phyloP scores from a whole-genome alignment of 2,329 filamentous ascomycete genomes.

The Byssothecium circinans region DNA sequence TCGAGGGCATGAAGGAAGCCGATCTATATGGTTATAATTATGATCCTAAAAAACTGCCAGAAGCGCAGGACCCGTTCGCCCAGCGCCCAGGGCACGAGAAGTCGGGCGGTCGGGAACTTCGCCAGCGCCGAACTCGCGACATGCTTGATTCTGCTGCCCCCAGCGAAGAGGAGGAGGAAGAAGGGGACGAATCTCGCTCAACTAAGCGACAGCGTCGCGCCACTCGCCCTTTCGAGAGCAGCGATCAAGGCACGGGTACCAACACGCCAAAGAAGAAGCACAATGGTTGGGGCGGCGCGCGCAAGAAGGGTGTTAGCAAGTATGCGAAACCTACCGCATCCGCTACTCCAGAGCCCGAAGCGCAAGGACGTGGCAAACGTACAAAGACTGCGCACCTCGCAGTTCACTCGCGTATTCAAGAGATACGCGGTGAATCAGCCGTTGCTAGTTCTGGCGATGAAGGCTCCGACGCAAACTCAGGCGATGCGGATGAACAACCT shows the following conservation, averaged over 20 bases:
- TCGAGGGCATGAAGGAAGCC: slow-evolving; percentile 63
- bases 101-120: slow-evolving; percentile 50
- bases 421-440: slow-evolving; percentile 49
- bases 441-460: slow-evolving; percentile 41
- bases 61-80: slow-evolving; percentile 59
- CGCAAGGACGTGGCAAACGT: slow-evolving; percentile 28
- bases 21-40: slow-evolving; percentile 63
- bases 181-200: slow-evolving; percentile 34
- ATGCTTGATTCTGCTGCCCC: slow-evolving; percentile 41
- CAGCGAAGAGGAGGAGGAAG: slow-evolving; percentile 44
- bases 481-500: slow-evolving; percentile 32
- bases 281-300: slow-evolving; percentile 43
- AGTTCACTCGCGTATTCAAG: slow-evolving; percentile 49
- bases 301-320: slow-evolving; percentile 41
- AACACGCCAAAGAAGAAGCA: slow-evolving; percentile 32
- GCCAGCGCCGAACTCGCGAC: slow-evolving; percentile 47
- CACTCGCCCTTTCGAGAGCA: slow-evolving; percentile 39
- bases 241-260: slow-evolving; percentile 33
- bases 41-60: slow-evolving; percentile 53
- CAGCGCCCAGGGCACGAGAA: slow-evolving; percentile 53
- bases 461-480: slow-evolving; percentile 25
- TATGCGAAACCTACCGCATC: slow-evolving; percentile 26
- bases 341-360: slow-evolving; percentile 42
- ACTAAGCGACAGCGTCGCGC: slow-evolving; percentile 39
- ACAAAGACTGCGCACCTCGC: slow-evolving; percentile 28